These are phyloP conservation scores for Beauveria sp. DNA, from an alignment of 2,329 filamentous ascomycete genomes.

Conservation along the genomic window DNA sequence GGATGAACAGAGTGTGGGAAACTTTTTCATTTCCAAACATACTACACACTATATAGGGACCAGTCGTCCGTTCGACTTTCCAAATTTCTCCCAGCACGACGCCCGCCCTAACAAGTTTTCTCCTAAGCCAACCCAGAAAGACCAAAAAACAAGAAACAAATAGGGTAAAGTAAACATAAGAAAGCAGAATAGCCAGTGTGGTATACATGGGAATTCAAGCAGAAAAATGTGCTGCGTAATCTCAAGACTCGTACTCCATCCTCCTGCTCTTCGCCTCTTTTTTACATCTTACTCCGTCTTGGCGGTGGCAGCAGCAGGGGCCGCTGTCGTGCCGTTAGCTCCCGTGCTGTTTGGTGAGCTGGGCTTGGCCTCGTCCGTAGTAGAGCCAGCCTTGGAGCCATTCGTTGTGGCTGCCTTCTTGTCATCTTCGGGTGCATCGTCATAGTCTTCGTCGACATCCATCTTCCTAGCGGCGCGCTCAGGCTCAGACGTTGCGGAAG, in stretches of 20 bases:
- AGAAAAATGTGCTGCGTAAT: constrained; percentile 9
- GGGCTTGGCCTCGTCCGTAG: constrained; percentile 45
- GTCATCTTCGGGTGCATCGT: constrained; percentile 86
- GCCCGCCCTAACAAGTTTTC: not conserved
- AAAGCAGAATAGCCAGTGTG: constrained; percentile 11
- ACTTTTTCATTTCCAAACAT: not conserved
- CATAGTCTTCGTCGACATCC: constrained; percentile 96
- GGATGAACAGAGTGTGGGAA: not conserved
- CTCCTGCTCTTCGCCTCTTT: not conserved
- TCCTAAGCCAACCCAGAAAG: constrained; percentile 9
- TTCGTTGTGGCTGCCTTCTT: constrained; percentile 47
- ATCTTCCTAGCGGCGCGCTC: constrained; percentile 82
- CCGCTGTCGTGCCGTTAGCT: constrained; percentile 34
- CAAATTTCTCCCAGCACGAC: constrained; percentile 6
- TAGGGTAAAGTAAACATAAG: constrained; percentile 6
- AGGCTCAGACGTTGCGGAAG: constrained; percentile 56
- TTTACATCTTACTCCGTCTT: constrained; percentile 36
- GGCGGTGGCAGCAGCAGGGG: constrained; percentile 28
- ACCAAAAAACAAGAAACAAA: constrained; percentile 8
- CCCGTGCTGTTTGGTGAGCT: constrained; percentile 37
- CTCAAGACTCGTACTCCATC: constrained; percentile 7
- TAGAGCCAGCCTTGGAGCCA: constrained; percentile 37
- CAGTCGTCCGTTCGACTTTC: constrained; percentile 2
- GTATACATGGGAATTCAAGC: constrained; percentile 13
- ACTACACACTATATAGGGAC: constrained; percentile 9